phyloP scores from a whole-genome alignment of 176 grass and related monocot species.

The Oryza meridionalis region DNA sequence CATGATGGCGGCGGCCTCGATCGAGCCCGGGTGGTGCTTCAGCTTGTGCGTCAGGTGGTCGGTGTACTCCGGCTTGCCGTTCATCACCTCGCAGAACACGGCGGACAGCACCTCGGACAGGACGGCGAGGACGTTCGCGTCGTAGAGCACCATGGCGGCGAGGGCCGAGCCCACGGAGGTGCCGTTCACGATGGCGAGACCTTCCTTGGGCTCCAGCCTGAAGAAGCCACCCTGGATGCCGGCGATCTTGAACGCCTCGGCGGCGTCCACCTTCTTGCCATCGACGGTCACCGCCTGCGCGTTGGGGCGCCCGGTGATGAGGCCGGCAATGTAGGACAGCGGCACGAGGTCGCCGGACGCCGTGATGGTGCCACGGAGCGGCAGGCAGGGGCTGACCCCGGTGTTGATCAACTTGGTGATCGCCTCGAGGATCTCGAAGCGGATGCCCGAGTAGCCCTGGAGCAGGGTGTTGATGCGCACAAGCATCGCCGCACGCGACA shows the following conservation, averaged over 20 bases:
- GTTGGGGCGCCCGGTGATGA: slow-evolving; percentile 65
- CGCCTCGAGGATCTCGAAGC: slow-evolving; percentile 73
- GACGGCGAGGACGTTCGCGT: slow-evolving; percentile 72
- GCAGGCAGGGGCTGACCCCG: slow-evolving; percentile 58
- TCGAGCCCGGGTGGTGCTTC: slow-evolving; percentile 88
- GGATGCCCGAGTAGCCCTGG: slow-evolving; percentile 71
- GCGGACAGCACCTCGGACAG: slow-evolving; percentile 67
- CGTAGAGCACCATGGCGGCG: slow-evolving; percentile 68
- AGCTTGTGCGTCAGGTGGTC: slow-evolving; percentile 87
- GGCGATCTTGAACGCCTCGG: slow-evolving; percentile 69
- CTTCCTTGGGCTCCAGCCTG: slow-evolving; percentile 86
- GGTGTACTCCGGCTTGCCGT: slow-evolving; percentile 81
- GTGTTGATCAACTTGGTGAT: slow-evolving; percentile 62
- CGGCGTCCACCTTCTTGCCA: slow-evolving; percentile 62
- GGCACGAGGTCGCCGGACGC: slow-evolving; percentile 70
- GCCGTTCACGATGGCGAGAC: slow-evolving; percentile 80
- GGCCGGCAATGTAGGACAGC: slow-evolving; percentile 61
- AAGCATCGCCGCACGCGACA: slow-evolving; percentile 63
- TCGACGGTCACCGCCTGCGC: slow-evolving; percentile 59
- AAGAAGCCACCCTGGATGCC: slow-evolving; percentile 68
- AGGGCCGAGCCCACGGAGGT: slow-evolving; percentile 75
- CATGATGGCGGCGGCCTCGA: slow-evolving; percentile 87
- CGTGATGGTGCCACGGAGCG: slow-evolving; percentile 67
- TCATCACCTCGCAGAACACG: slow-evolving; percentile 83
- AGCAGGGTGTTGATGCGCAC: slow-evolving; percentile 71